These are phyloP conservation scores for Yamadazyma dushanensis DNA, from an alignment of 1,139 yeast species.

Conservation along the genomic window DNA sequence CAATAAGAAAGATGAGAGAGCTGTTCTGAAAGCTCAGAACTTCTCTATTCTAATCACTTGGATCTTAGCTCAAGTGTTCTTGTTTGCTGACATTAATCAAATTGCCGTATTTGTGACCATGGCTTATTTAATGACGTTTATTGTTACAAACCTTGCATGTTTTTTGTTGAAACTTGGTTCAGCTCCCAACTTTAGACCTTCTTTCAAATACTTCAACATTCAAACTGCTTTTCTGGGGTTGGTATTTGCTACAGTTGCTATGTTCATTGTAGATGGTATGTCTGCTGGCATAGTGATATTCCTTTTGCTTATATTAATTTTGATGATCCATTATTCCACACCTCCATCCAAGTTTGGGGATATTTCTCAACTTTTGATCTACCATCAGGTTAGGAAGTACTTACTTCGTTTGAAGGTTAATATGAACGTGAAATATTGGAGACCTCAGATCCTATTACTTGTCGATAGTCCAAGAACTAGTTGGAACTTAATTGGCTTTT, in stretches of 20 bases:
- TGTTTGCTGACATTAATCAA: constrained; percentile 87
- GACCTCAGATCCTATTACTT: constrained; percentile 86
- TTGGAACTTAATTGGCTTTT: constrained; percentile 91
- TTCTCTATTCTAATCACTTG: constrained; percentile 66
- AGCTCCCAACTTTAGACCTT: constrained; percentile 96
- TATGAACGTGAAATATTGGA: constrained; percentile 91
- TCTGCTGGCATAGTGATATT: constrained; percentile 78
- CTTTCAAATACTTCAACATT: constrained; percentile 82
- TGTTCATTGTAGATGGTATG: constrained; percentile 91
- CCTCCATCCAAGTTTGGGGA: constrained; percentile 98
- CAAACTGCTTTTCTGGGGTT: constrained; percentile 82
- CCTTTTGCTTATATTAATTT: constrained; percentile 62
- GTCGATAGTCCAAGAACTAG: constrained; percentile 90
- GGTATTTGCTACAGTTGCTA: constrained; percentile 67
- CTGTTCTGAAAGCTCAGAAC: constrained; percentile 57
- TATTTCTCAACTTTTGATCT: constrained; percentile 88
- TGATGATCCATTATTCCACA: constrained; percentile 81
- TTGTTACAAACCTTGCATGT: constrained; percentile 91
- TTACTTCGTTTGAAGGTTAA: constrained; percentile 78
- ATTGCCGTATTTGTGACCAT: constrained; percentile 94
- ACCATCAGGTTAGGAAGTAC: constrained; percentile 94
- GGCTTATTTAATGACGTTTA: constrained; percentile 95
- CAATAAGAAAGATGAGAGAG: constrained; percentile 29
- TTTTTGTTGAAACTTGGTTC: constrained; percentile 82
- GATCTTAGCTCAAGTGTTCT: constrained; percentile 75